phyloP scores from a whole-genome alignment of 495 filamentous ascomycete species.

The Tuber indicum region DNA sequence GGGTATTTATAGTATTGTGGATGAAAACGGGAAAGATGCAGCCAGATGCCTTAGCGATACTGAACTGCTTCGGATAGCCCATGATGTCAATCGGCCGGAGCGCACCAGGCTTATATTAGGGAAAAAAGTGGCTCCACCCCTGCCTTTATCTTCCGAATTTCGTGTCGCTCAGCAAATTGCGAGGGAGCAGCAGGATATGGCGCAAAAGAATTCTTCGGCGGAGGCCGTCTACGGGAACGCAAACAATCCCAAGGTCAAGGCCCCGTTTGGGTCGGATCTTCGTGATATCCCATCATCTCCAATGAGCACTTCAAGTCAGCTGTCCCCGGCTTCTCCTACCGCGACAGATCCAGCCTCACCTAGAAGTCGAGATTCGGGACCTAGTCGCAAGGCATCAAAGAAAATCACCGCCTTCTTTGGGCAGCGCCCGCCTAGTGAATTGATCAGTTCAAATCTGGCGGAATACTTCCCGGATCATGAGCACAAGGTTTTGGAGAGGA shows the following conservation, averaged over 20 bases:
- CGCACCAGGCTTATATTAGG: constrained; percentile 83
- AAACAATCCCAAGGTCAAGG: constrained; percentile 30
- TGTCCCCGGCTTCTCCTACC: constrained; percentile 27
- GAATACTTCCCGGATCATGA: constrained; percentile 97
- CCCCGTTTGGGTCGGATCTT: constrained; percentile 27
- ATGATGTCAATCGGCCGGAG: constrained; percentile 65
- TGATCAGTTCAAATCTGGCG: constrained; percentile 91
- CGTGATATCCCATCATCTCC: constrained; percentile 33
- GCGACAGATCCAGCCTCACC: constrained; percentile 29
- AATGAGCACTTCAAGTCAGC: constrained; percentile 12
- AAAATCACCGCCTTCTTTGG: constrained; percentile 63
- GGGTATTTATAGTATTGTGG: constrained; percentile 76
- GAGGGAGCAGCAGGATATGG: constrained; percentile 36
- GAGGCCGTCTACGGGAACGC: constrained; percentile 33
- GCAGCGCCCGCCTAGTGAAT: constrained; percentile 83
- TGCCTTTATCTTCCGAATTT: constrained; percentile 35
- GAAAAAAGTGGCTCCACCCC: constrained; percentile 36
- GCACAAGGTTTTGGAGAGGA: constrained; percentile 85
- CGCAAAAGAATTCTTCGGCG: constrained; percentile 18
- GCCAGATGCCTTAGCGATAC: constrained; percentile 68
- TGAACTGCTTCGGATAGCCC: constrained; percentile 80
- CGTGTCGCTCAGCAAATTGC: constrained; percentile 39
- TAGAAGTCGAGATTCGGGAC: constrained; percentile 20
- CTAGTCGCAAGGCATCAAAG: constrained; percentile 36
- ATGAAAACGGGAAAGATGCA: constrained; percentile 71